A percentile compares a stretch with the other conserved stretches of the same genome.
Evolutionary conservation across 2,329 filamentous ascomycete species (phyloP).

Genomic region (Colletotrichum chlorophyti): DNA sequence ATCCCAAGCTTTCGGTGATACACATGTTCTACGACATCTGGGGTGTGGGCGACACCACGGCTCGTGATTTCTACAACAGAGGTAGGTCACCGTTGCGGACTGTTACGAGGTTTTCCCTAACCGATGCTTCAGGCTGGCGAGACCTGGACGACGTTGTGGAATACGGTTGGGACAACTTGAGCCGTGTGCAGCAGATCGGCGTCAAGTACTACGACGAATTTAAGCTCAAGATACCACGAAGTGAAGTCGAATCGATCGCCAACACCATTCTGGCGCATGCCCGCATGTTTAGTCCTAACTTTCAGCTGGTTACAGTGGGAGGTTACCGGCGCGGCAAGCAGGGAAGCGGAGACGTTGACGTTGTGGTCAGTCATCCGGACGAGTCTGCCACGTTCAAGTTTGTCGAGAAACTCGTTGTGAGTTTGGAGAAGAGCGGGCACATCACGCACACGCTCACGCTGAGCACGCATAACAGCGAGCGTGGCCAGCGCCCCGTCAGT

Average conservation of each 20-base stretch:
- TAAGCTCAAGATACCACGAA: conserved; percentile 70
- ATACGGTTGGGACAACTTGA: conserved; percentile 77
- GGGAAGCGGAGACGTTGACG: conserved; percentile 81
- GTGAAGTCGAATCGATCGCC: conserved; percentile 76
- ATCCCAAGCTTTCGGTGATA: conserved; percentile 70
- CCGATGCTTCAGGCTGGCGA: conserved; percentile 65
- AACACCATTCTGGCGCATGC: conserved; percentile 71
- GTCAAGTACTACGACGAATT: conserved; percentile 95
- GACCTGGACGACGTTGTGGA: conserved; percentile 88
- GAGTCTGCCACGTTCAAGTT: conserved; percentile 72
- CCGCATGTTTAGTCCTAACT: conserved; percentile 62
- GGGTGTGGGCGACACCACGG: conserved; percentile 87
- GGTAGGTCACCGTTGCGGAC: conserved; percentile 37
- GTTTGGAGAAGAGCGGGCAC: conserved; percentile 71
- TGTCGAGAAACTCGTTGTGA: conserved; percentile 73
- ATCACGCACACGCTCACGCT: conserved; percentile 84
- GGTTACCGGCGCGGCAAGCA: conserved; percentile 82
- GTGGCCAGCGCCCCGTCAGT: conserved; percentile 67
- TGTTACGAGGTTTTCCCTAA: background rate
- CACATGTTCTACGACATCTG: conserved; percentile 83
- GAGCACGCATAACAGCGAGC: conserved; percentile 72
- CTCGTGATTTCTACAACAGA: conserved; percentile 79
- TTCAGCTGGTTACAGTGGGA: conserved; percentile 71
- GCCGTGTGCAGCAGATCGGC: conserved; percentile 88
- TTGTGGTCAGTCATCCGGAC: conserved; percentile 82